Conservation (phyloP, 2,329 filamentous ascomycete genomes). For the Botrytis aclada region DNA sequence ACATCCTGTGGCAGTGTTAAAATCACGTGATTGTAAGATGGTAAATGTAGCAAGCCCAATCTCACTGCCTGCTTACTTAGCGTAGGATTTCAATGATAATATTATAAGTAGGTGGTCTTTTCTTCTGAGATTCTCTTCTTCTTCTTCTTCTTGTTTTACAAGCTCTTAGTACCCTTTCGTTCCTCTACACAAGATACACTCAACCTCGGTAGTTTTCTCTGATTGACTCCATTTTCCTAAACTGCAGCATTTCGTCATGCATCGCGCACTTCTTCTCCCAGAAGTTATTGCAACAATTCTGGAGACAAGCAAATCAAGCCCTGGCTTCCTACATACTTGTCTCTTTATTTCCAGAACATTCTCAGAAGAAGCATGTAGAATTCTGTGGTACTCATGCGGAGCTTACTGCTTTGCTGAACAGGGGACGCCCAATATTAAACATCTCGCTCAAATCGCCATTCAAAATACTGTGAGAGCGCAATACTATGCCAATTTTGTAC, state of each 20-base stretch:
- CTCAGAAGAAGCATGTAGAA: constrained; percentile 3
- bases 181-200: neutral
- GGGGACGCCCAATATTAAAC: neutral
- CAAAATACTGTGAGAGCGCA: neutral
- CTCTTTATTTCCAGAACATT: constrained; percentile 6
- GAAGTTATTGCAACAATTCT: neutral
- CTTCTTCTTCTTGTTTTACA: neutral
- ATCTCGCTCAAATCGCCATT: neutral
- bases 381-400: constrained; percentile 4
- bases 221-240: neutral
- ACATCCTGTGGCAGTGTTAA: neutral
- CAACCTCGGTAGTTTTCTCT: neutral
- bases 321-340: neutral
- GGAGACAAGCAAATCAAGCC: neutral
- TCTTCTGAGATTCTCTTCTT: too few relatives aligned
- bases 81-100: neutral
- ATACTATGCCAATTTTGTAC: constrained; percentile 9
- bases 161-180: neutral
- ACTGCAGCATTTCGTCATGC: neutral
- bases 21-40: neutral
- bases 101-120: neutral
- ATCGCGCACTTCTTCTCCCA: neutral
- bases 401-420: neutral
- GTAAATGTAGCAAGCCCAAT: neutral
- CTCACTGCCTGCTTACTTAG: neutral